Evolutionary conservation across 2,329 filamentous ascomycete species (phyloP).

Genomic region (Plenodomus lindquistii): DNA sequence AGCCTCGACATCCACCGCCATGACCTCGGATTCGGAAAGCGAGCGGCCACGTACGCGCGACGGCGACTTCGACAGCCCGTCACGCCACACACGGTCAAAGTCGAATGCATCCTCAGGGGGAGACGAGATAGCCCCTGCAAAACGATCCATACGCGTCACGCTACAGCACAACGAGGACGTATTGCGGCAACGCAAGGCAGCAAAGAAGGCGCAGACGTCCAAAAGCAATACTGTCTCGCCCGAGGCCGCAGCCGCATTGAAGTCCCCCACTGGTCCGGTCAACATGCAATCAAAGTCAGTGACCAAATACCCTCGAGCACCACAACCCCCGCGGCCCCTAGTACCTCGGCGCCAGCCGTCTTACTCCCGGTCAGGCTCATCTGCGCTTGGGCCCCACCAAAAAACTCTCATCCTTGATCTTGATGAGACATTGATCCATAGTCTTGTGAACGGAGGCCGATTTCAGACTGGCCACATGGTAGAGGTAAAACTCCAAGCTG

Average conservation of each 20-base stretch:
- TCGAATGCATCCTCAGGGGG: slow-evolving; percentile 52
- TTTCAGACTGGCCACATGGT: slow-evolving; percentile 99
- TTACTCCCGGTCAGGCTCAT: slow-evolving; percentile 60
- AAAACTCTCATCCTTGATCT: slow-evolving; percentile 96
- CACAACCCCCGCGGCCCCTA: slow-evolving; percentile 84
- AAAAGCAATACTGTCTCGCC: slow-evolving; percentile 42
- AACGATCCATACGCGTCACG: slow-evolving; percentile 88
- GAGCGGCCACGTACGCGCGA: slow-evolving; percentile 51
- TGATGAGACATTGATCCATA: slow-evolving; percentile 97
- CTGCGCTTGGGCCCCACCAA: slow-evolving; percentile 54
- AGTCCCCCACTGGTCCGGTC: slow-evolving; percentile 87
- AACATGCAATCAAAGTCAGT: slow-evolving; percentile 60
- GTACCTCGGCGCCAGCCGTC: slow-evolving; percentile 89
- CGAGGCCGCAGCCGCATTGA: slow-evolving; percentile 69
- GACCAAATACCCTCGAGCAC: slow-evolving; percentile 88
- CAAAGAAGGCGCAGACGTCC: slow-evolving; percentile 58
- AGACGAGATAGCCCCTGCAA: slow-evolving; percentile 69
- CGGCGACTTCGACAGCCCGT: slow-evolving; percentile 40
- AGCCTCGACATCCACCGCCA: slow-evolving; percentile 63
- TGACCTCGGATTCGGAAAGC: slow-evolving; percentile 69
- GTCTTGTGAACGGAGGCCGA: slow-evolving; percentile 91
- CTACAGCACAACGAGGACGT: slow-evolving; percentile 81
- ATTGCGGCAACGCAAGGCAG: slow-evolving; percentile 71
- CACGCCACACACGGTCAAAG: slow-evolving; percentile 66
- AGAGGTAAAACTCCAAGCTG: slow-evolving; percentile 85